Conservation (phyloP, 139 green algal species). For the Volvox africanus region DNA sequence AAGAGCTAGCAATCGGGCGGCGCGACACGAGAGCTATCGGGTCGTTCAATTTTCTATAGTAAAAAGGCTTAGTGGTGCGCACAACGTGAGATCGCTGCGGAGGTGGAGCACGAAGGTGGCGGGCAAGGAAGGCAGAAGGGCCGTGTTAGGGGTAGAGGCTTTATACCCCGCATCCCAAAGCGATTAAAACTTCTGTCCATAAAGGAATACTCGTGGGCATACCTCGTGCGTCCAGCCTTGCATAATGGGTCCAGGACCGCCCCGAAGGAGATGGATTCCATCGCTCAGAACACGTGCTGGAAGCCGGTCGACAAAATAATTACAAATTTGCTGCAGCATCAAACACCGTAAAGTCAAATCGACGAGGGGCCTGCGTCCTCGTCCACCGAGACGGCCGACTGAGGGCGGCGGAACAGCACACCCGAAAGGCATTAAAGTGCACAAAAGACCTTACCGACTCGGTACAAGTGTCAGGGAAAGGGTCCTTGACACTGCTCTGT, state of each 20-base stretch:
- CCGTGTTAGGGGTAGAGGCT: background rate
- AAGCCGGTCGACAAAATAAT: constrained; percentile 13
- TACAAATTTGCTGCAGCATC: constrained; percentile 19
- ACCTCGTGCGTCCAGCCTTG: constrained; percentile 40
- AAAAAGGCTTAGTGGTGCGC: too few relatives aligned
- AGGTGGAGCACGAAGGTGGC: background rate
- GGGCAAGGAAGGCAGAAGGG: background rate
- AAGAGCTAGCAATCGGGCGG: too few relatives aligned
- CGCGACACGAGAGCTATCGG: too few relatives aligned
- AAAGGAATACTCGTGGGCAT: background rate
- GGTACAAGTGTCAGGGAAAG: background rate
- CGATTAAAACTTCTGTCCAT: background rate
- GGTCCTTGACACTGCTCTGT: background rate
- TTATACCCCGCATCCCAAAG: background rate
- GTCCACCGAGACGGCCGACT: background rate
- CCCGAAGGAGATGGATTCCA: constrained; percentile 7
- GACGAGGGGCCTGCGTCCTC: too few relatives aligned
- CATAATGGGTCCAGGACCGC: constrained; percentile 11
- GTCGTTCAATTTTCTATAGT: too few relatives aligned
- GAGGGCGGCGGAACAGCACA: background rate
- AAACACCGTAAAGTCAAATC: background rate
- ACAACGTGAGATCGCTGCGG: too few relatives aligned
- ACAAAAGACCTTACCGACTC: background rate
- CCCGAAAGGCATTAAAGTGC: background rate
- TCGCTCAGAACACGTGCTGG: background rate